Evolutionary conservation across 192 early-diverging fungal species (phyloP), one percentile per base, ranked within the genome.

Genomic region (Fimicolochytrium jonesii): DNA sequence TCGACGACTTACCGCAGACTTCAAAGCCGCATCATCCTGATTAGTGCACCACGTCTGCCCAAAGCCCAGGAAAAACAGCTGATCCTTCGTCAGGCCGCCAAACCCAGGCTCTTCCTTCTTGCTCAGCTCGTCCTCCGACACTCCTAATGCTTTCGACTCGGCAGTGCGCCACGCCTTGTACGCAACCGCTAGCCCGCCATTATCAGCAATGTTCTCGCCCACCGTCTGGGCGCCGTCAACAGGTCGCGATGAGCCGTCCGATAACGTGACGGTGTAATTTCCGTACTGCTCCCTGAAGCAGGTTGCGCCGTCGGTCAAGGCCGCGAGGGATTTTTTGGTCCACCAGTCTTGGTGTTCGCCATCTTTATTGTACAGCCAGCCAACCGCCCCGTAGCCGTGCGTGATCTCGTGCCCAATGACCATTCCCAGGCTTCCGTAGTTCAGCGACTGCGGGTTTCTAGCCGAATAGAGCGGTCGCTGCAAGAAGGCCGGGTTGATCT

Each of bases 341-440:
- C 73, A 77, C 84, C 73, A 82, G 18, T 64, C 46, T 29, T 42
- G 39, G 5, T 77, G 60, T 3, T 50, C 68, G 17, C 89, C 89
- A 7, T 71, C 64, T 0, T 56, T 72, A 70, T 90, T 79, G 46
- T 72, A 82, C 46, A 73, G 51, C 36, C 76, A 68, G 15, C 88
- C 88, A 1, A 52, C 68, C 28, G 75, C 68, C 60, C 89, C 88
- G 67, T 89, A 90, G 5, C 77, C 88, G 51, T 90, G 88, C 62
- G 77, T 83, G n/a, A 90, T 67, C 61, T 91, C 89, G 63, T 91
- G 89, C 1, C 89, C 88, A 35, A 88, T 80, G 23, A 91, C 76
- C 39, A 79, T 70, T 17, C 89, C 89, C 28, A 87, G 75, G 5
- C 72, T 73, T 17, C 87, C 88, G 70, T 82, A 90, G 54, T 88